These are phyloP conservation scores for Clitoria ternatea DNA, from an alignment of 306 rosid genomes.

Conservation along the genomic window DNA sequence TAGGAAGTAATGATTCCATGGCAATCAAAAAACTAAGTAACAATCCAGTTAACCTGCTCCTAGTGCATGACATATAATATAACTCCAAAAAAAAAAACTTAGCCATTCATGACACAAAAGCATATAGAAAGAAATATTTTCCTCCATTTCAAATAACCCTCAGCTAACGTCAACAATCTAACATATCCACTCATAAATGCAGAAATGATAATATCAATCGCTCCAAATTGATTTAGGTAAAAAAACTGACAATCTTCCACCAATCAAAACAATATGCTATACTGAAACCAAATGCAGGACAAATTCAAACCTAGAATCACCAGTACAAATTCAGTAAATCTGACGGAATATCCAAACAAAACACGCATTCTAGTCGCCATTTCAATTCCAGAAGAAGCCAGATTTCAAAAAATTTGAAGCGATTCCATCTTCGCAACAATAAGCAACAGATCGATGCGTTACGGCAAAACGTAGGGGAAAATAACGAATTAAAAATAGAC, in stretches of 20 bases:
- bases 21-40: not conserved
- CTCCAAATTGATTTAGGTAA: not conserved
- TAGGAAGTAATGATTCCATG: not conserved
- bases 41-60: not conserved
- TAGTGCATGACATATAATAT: not conserved
- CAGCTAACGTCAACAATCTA: conserved; percentile 2
- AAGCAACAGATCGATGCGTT: conserved; percentile 30
- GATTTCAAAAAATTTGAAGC: not conserved
- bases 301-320: not conserved
- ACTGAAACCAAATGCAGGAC: not conserved
- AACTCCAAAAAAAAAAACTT: not conserved
- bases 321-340: not conserved
- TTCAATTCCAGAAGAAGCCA: not conserved
- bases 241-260: conserved; percentile 13
- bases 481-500: not conserved
- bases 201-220: not conserved
- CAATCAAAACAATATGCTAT: not conserved
- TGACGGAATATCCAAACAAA: not conserved
- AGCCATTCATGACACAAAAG: not conserved
- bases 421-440: not conserved
- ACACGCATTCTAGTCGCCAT: not conserved
- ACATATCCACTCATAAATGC: not conserved
- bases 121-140: not conserved
- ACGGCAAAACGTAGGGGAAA: conserved; percentile 1
- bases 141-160: not conserved